phyloP scores from a whole-genome alignment of 805 yeast species.

The Cephaloascus albidus region DNA sequence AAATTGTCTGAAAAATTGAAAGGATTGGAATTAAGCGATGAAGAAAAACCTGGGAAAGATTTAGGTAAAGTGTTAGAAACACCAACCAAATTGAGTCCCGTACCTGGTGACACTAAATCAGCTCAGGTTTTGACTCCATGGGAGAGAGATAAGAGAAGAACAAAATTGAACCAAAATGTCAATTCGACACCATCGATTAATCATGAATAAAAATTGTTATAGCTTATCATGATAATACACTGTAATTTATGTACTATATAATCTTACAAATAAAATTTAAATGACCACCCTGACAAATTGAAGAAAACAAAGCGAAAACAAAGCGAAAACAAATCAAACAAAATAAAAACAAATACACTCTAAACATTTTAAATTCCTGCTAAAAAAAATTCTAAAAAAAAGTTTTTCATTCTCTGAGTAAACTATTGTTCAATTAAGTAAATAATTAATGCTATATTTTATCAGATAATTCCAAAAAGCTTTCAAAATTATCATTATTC shows the following conservation, averaged over 20 bases:
- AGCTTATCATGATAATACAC: not conserved
- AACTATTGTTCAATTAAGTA: too few relatives aligned
- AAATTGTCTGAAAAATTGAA: not conserved
- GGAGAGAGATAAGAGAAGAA: constrained; percentile 13
- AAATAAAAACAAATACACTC: not conserved
- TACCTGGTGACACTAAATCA: constrained; percentile 4
- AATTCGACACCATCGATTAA: not conserved
- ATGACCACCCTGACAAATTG: not conserved
- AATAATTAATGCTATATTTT: too few relatives aligned
- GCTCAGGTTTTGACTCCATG: constrained; percentile 13
- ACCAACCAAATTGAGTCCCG: constrained; percentile 2
- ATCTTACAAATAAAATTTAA: not conserved
- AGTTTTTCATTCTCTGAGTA: not conserved
- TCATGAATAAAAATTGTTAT: not conserved
- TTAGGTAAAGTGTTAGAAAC: not conserved
- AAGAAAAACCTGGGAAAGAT: not conserved
- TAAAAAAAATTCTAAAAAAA: too few relatives aligned
- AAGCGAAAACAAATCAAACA: not conserved
- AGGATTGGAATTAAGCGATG: not conserved
- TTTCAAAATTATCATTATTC: not conserved
- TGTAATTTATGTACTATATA: too few relatives aligned
- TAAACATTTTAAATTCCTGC: too few relatives aligned
- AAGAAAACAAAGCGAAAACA: not conserved
- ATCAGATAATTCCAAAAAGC: not conserved
- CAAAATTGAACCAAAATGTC: not conserved